These are phyloP conservation scores for Sarocladium strictum DNA, from an alignment of 2,329 filamentous ascomycete species.

Conservation along the genomic window DNA sequence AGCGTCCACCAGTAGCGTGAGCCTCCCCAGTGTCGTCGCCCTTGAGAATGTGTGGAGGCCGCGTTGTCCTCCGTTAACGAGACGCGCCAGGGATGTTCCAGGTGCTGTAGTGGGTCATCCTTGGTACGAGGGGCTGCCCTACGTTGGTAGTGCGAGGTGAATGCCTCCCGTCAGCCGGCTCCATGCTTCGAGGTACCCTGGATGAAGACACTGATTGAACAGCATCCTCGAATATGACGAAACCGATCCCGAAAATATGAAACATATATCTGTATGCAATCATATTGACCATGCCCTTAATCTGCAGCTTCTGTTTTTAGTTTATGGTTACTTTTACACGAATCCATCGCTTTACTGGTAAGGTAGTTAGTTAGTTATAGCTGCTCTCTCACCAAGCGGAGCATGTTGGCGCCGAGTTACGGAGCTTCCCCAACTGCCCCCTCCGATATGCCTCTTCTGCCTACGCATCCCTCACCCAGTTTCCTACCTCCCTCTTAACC, in stretches of 20 bases:
- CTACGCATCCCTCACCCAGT: no score
- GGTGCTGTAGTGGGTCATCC: background rate
- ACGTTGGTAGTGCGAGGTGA: background rate
- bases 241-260: no score
- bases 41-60: background rate
- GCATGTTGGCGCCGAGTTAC: constrained; percentile 4
- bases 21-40: background rate
- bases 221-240: no score
- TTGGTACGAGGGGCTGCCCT: background rate
- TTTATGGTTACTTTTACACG: no score
- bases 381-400: background rate
- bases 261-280: no score
- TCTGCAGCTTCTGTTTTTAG: no score
- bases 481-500: no score
- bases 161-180: background rate
- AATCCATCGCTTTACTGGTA: no score
- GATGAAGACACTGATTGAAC: no score
- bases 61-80: background rate
- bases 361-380: no score
- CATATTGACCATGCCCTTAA: no score
- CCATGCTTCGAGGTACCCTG: no score
- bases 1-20: background rate
- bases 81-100: background rate
- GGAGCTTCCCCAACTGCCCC: background rate
- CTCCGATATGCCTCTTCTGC: background rate